These are phyloP conservation scores for Vitis hybrid DNA, from an alignment of 177 flowering plant genomes.

Conservation along the genomic window DNA sequence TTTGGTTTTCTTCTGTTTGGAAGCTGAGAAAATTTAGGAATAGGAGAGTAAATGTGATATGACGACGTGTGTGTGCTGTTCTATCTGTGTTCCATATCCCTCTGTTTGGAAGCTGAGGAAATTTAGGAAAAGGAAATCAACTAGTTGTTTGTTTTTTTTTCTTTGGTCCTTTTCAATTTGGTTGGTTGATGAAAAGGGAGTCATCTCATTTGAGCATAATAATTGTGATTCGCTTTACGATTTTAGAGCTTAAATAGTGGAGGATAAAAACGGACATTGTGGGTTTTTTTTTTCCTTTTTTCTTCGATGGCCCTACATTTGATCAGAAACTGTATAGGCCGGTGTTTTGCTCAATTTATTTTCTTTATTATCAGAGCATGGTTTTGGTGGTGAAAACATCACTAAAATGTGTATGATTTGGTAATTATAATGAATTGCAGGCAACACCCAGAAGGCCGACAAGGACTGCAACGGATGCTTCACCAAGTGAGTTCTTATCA, in stretches of 20 bases:
- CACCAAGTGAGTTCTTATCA: conserved; percentile 2
- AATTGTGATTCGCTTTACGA: too few species aligned
- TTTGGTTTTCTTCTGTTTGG: background rate
- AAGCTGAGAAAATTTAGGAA: background rate
- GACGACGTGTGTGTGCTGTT: background rate
- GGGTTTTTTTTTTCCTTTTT: too few species aligned
- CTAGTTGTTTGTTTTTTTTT: background rate
- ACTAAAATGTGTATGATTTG: background rate
- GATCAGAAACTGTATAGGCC: too few species aligned
- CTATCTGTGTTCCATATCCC: background rate
- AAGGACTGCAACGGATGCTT: background rate
- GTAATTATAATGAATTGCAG: conserved; percentile 1
- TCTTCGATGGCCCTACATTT: too few species aligned
- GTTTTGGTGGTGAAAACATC: too few species aligned
- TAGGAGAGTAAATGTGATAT: too few species aligned
- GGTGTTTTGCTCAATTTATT: background rate
- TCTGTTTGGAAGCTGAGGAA: background rate
- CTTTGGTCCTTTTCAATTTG: too few species aligned
- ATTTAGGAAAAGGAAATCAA: background rate
- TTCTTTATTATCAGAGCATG: background rate
- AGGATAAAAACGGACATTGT: too few species aligned
- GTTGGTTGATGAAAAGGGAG: too few species aligned
- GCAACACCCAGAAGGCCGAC: background rate
- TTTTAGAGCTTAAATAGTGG: too few species aligned
- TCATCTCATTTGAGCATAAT: too few species aligned